Base-by-base conservation (phyloP, 2,329 filamentous ascomycete genomes). In the Claviceps arundinis region DNA sequence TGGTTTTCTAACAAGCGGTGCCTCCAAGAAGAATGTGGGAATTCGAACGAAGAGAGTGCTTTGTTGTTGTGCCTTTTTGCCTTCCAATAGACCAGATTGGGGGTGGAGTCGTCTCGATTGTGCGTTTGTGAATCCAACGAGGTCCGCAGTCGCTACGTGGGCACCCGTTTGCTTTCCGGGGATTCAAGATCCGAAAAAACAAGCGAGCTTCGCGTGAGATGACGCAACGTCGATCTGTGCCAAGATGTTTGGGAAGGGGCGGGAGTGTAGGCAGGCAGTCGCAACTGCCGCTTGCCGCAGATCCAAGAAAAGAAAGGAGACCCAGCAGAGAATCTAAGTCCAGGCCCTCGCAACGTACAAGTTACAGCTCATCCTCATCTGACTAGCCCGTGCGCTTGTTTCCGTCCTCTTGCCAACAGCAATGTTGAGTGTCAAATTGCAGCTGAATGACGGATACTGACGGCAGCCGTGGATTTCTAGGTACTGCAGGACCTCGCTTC, bases 201-300 rank as follows among this genome's bases (percentile, higher is more conserved):
- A 51, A 44, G 50, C 50, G 50, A 51, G 37, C 16, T 14, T 51
- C 37, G 44, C 37, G 50, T 37, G 37, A 51, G 44, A 51, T 51
- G 50, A 51, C 50, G 50, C 44, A 51, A 19, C 22, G 37, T n/a
- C 38, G 44, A 45, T 30, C 42, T 46, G 17, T 37, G 22, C 38
- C 22, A 34, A 44, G 37, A 13, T 42, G 17, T 34, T n/a, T 6
- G 42, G 50, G 50, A 51, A 51, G 50, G 44, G 43, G 37, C 50
- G 26, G 26, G 44, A 42, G 22, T 40, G 50, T 24, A 38, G 43
- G 8, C 37, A 38, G 30, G 14, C 37, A 38, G 30, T 47, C 11
- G 50, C 30, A 37, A 46, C 19, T 46, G 22, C 44, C 50, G 42
- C 43, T 42, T 51, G 44, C 50, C 34, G 22, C 22, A 22, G 9